phyloP scores from a whole-genome alignment of 345 rosid genomes.

The Hirschfeldia incana region DNA sequence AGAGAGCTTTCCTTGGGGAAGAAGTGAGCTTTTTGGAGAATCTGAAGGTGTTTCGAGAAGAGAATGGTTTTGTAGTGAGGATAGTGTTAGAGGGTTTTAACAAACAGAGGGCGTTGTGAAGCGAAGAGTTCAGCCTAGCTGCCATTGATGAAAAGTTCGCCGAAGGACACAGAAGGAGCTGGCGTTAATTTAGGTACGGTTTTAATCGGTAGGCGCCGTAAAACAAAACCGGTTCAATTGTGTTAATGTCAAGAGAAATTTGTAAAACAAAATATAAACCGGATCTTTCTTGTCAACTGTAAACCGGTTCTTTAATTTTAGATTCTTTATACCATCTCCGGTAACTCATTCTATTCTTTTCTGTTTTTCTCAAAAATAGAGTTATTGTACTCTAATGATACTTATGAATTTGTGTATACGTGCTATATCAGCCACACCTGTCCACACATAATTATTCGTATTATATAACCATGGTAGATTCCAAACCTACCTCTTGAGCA shows the following conservation, averaged over 20 bases:
- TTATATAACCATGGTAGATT: no score
- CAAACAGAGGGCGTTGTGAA: constrained; percentile 57
- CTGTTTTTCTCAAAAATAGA: no score
- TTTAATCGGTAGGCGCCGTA: neutral
- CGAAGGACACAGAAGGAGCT: no score
- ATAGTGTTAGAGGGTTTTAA: constrained; percentile 49
- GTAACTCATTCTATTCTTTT: no score
- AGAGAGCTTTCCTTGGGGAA: constrained; percentile 40
- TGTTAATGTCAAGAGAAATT: neutral
- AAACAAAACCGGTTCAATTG: neutral
- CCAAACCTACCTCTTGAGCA: no score
- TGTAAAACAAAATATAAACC: neutral
- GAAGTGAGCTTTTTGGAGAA: constrained; percentile 41
- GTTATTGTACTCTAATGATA: no score
- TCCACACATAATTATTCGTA: no score
- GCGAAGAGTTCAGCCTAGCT: constrained; percentile 58
- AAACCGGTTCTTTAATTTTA: neutral
- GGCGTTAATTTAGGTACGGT: neutral
- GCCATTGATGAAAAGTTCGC: constrained; percentile 49
- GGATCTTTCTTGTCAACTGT: neutral
- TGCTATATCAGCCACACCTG: no score
- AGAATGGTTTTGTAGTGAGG: constrained; percentile 42
- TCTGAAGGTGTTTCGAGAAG: constrained; percentile 44
- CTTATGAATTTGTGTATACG: no score
- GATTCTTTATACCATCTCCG: no score